phyloP scores from a whole-genome alignment of 2,329 filamentous ascomycete species.

The Ciborinia camelliae region DNA sequence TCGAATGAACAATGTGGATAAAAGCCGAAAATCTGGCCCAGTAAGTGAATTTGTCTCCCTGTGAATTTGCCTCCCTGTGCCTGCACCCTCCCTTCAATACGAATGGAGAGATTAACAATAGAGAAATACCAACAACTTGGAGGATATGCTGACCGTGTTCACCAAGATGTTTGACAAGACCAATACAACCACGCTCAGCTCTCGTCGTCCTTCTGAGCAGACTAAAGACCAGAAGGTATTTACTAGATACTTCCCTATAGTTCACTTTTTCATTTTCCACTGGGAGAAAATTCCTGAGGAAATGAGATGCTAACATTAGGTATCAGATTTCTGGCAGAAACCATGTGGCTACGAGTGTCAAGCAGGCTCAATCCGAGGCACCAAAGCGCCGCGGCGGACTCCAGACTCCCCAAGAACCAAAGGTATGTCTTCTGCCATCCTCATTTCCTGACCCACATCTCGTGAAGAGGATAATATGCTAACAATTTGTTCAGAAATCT shows the following conservation, averaged over 20 bases:
- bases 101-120: neutral
- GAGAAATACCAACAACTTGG: too few relatives aligned
- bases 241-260: neutral
- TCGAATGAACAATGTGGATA: neutral
- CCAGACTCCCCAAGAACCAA: neutral
- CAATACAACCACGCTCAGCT: neutral
- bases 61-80: too few relatives aligned
- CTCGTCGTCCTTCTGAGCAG: neutral
- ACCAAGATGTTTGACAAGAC: neutral
- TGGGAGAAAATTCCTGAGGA: neutral
- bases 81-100: neutral
- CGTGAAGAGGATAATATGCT: neutral
- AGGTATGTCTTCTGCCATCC: neutral
- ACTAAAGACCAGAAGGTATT: neutral
- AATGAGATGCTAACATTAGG: neutral
- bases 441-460: too few relatives aligned
- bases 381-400: neutral
- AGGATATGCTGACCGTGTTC: neutral
- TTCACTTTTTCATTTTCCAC: neutral
- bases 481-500: neutral
- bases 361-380: neutral
- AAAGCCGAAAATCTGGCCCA: neutral
- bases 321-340: neutral
- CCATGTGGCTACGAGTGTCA: neutral
- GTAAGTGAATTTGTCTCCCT: neutral